phyloP scores from a whole-genome alignment of 108 stramenopile genomes.

The Pseudonitzschia multiseries region DNA sequence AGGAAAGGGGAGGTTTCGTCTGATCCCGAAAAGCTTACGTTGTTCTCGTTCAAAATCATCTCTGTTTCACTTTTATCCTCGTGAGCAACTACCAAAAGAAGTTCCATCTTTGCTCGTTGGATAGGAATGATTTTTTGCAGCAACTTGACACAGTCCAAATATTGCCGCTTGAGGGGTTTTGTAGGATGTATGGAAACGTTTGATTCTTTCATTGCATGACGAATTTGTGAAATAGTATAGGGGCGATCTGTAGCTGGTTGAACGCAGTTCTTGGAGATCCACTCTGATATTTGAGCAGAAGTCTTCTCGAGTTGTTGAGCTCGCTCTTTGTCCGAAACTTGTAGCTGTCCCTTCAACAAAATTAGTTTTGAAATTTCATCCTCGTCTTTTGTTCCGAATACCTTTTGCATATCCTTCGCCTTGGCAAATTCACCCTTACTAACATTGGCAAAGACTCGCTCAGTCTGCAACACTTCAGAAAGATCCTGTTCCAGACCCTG shows the following conservation, averaged over 20 bases:
- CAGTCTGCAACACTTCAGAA: conserved; percentile 97
- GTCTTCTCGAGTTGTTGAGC: conserved; percentile 73
- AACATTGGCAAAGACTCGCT: conserved; percentile 94
- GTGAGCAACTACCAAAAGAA: conserved; percentile 52
- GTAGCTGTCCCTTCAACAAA: conserved; percentile 84
- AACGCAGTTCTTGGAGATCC: conserved; percentile 92
- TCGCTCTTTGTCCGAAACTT: conserved; percentile 93
- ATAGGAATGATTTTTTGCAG: conserved; percentile 88
- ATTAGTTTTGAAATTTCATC: conserved; percentile 81
- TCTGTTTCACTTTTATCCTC: conserved; percentile 25
- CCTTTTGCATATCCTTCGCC: conserved; percentile 75
- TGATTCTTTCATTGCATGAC: conserved; percentile 75
- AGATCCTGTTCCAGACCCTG: conserved; percentile 96
- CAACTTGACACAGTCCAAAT: conserved; percentile 91
- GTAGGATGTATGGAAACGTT: conserved; percentile 92
- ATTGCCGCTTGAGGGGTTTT: conserved; percentile 90
- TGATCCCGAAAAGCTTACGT: conserved; percentile 24
- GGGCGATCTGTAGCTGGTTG: conserved; percentile 85
- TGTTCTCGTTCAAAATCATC: conserved; percentile 24
- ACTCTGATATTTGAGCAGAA: conserved; percentile 85
- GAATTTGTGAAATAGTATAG: conserved; percentile 88
- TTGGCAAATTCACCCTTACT: conserved; percentile 94
- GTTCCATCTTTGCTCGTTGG: conserved; percentile 93
- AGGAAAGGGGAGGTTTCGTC: neutral
- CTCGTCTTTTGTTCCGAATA: conserved; percentile 86